Evolutionary conservation across 768 basidiomycete genomes (phyloP).

Genomic region (Coprinellus aureogranulatus): DNA sequence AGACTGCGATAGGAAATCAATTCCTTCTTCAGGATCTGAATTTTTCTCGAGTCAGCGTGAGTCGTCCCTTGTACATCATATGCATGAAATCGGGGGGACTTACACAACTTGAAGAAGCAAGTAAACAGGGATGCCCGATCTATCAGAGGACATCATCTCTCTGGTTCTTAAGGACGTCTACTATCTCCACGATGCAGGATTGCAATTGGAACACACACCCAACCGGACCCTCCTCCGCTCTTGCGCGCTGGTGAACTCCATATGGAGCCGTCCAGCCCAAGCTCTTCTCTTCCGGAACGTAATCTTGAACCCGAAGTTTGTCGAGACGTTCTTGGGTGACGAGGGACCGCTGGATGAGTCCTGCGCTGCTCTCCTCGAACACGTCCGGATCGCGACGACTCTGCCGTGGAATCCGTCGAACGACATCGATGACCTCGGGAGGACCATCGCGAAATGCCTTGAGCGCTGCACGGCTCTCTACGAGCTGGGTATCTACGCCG

Average conservation of each 20-base stretch:
- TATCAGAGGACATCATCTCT: constrained; percentile 12
- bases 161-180: constrained; percentile 13
- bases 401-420: background rate
- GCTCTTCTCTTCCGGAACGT: constrained; percentile 10
- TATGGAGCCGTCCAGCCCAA: constrained; percentile 17
- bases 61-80: too few species aligned
- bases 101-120: too few species aligned
- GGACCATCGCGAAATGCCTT: background rate
- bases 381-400: background rate
- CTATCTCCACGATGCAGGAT: constrained; percentile 3
- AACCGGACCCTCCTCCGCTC: constrained; percentile 14
- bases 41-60: too few species aligned
- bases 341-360: background rate
- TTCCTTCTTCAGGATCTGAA: too few species aligned
- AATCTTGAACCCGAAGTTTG: background rate
- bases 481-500: background rate
- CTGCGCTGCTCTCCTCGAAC: background rate
- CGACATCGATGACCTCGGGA: background rate
- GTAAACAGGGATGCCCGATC: background rate
- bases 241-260: constrained; percentile 13
- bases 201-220: constrained; percentile 6
- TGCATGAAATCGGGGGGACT: too few species aligned
- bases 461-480: background rate
- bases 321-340: background rate
- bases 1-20: too few species aligned